A percentile compares a stretch with the other conserved stretches of the same genome.
Evolutionary conservation across 768 basidiomycete genomes (phyloP).

Genomic region (Botryobasidium botryosum): DNA sequence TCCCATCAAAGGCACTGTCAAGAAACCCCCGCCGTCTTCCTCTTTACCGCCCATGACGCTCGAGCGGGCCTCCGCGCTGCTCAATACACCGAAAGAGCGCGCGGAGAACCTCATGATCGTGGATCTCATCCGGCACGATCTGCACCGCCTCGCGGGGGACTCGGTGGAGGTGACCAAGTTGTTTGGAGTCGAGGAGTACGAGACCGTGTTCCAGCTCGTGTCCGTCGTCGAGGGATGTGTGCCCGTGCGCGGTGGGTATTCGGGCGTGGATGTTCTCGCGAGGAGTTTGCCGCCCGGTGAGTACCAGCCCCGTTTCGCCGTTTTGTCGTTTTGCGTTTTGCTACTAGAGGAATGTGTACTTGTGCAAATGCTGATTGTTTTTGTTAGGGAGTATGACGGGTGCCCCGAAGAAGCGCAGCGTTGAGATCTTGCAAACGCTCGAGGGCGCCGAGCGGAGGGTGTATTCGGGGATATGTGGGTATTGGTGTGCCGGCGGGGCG

Average conservation of each 20-base stretch:
- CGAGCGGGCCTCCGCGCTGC: conserved; percentile 42
- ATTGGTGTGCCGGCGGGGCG: conserved; percentile 74
- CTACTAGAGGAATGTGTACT: background rate
- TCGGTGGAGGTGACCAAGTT: conserved; percentile 74
- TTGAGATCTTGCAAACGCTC: conserved; percentile 70
- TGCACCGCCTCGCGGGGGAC: conserved; percentile 59
- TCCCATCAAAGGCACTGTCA: conserved; percentile 89
- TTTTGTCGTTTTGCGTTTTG: too few species aligned
- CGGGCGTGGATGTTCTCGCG: conserved; percentile 67
- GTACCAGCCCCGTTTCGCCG: too few species aligned
- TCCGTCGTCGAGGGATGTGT: conserved; percentile 75
- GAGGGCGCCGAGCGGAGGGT: conserved; percentile 57
- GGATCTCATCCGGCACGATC: conserved; percentile 85
- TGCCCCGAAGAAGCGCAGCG: conserved; percentile 86
- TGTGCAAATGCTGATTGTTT: conserved; percentile 2
- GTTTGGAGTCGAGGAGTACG: conserved; percentile 78
- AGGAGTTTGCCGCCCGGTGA: conserved; percentile 74
- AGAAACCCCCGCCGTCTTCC: conserved; percentile 29
- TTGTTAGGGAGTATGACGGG: conserved; percentile 85
- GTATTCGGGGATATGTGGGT: conserved; percentile 90
- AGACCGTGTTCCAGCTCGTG: conserved; percentile 90
- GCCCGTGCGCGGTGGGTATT: conserved; percentile 26
- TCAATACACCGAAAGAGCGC: conserved; percentile 71
- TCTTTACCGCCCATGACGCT: conserved; percentile 32
- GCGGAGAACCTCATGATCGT: conserved; percentile 99